phyloP scores from a whole-genome alignment of 2,329 filamentous ascomycete species.

The Aspergillus persii region DNA sequence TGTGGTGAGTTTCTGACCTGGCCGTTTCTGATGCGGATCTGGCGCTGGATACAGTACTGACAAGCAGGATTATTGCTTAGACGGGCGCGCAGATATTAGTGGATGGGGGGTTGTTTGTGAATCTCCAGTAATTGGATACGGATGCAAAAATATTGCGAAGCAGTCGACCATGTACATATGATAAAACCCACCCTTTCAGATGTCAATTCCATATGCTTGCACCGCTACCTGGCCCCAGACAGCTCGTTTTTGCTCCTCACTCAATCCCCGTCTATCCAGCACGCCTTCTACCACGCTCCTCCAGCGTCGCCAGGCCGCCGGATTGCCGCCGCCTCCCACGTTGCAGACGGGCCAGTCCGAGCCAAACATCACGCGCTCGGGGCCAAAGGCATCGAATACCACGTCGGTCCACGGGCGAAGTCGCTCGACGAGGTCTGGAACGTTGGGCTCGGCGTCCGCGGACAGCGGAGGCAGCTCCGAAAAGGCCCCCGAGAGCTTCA shows the following conservation, averaged over 20 bases:
- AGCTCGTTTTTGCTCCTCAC: slow-evolving; percentile 59
- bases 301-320: slow-evolving; percentile 74
- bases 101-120: slow-evolving; percentile 86
- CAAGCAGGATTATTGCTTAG: slow-evolving; percentile 23
- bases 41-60: neutral
- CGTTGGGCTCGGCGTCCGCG: slow-evolving; percentile 16
- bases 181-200: slow-evolving; percentile 12
- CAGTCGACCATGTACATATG: neutral
- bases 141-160: neutral
- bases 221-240: slow-evolving; percentile 73
- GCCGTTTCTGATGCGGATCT: neutral
- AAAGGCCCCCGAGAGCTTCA: slow-evolving; percentile 89
- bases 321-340: slow-evolving; percentile 56
- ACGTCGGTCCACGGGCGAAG: slow-evolving; percentile 70
- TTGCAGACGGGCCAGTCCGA: slow-evolving; percentile 95
- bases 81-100: slow-evolving; percentile 81
- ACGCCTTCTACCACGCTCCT: slow-evolving; percentile 65
- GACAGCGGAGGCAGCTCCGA: slow-evolving; percentile 65
- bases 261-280: slow-evolving; percentile 53
- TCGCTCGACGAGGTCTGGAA: slow-evolving; percentile 50
- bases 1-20: slow-evolving; percentile 49
- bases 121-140: slow-evolving; percentile 58
- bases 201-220: slow-evolving; percentile 59
- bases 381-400: slow-evolving; percentile 69
- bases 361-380: slow-evolving; percentile 77